Percentiles rank a stretch among this genome's conserved stretches.
Conservation (phyloP, 2,329 filamentous ascomycete species). For the Colletotrichum sidae region DNA sequence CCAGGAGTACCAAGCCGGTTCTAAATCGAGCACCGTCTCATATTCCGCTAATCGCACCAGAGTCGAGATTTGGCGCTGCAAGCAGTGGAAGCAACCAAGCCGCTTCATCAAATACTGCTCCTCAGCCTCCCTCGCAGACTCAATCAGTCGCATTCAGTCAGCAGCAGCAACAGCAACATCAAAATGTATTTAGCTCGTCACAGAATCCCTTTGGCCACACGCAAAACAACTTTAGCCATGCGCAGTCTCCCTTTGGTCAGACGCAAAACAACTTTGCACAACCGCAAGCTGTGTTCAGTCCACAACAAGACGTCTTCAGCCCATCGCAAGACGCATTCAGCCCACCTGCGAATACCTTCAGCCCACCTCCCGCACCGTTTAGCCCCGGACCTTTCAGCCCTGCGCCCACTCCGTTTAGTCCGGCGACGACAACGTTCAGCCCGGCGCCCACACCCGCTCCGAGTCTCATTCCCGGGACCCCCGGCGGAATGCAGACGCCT, state of each 20-base stretch:
- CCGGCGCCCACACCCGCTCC: conserved; percentile 34
- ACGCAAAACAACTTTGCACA: background rate
- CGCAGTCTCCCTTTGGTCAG: background rate
- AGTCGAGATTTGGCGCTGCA: conserved; percentile 33
- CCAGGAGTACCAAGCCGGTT: conserved; percentile 53
- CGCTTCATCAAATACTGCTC: conserved; percentile 12
- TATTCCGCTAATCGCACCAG: conserved; percentile 36
- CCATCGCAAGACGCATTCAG: conserved; percentile 22
- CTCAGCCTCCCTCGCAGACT: conserved; percentile 5
- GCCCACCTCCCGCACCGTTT: conserved; percentile 26
- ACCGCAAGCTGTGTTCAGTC: background rate
- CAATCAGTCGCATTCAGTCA: conserved; percentile 15
- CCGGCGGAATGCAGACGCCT: conserved; percentile 27
- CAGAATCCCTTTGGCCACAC: background rate
- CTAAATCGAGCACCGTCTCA: conserved; percentile 40
- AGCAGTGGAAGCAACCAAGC: conserved; percentile 18
- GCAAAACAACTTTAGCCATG: conserved; percentile 1
- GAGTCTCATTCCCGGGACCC: conserved; percentile 23
- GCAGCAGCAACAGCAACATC: conserved; percentile 8
- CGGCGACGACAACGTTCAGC: conserved; percentile 28
- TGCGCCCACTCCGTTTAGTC: conserved; percentile 29
- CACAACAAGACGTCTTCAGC: conserved; percentile 15
- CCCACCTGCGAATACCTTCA: conserved; percentile 27
- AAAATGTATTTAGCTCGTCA: conserved; percentile 4
- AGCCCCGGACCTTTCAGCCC: conserved; percentile 32